Evolutionary conservation across 352 stramenopile genomes (phyloP), one percentile per base, ranked within the genome.

Genomic region (Elongisporangium prolatum): DNA sequence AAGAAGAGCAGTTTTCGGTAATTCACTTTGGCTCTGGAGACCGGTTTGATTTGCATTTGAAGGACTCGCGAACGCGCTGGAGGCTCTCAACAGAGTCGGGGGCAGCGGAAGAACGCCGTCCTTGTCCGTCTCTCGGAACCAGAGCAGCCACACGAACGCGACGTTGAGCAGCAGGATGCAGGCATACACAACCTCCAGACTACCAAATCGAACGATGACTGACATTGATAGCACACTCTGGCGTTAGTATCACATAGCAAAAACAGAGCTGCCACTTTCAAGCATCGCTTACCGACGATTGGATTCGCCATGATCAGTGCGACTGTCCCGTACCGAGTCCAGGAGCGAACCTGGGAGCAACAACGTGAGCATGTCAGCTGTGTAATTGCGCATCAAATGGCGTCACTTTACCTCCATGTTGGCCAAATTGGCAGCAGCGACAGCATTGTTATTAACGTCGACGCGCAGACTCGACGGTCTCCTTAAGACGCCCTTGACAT

Each of bases 191-290:
- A 52, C 54, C 17, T 66, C 64, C 13, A 63, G 54, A 28, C 58
- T 70, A 4, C 74, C 72, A 47, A 83, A 87, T 8, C 68, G 65
- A 20, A 84, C 68, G 6, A 86, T 54, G 22, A 82, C 76, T 86
- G 21, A 9, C 21, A 24, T 18, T 48, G 17, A n/a, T n/a, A 54
- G 6, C 37, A 52, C 17, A 1, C 13, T 21, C 34, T 16, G 7
- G 37, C 28, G 56, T 37, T 21, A 51, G 25, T 59, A 18, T 51
- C 21, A 48, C 9, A 11, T n/a, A 13, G 44, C 21, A 38, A 54
- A 20, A 38, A 34, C 51, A 22, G 9, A 54, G 61, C 10, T 11
- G n/a, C 21, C 11, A 48, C 18, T 16, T 16, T 20, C 14, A 52
- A 21, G 22, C 16, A 14, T 53, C 13, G 2, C 4, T 48, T 34